Evolutionary conservation across 768 basidiomycete species (phyloP), one percentile per base, ranked within the genome.

Genomic region (Pleurotus cornucopiae): DNA sequence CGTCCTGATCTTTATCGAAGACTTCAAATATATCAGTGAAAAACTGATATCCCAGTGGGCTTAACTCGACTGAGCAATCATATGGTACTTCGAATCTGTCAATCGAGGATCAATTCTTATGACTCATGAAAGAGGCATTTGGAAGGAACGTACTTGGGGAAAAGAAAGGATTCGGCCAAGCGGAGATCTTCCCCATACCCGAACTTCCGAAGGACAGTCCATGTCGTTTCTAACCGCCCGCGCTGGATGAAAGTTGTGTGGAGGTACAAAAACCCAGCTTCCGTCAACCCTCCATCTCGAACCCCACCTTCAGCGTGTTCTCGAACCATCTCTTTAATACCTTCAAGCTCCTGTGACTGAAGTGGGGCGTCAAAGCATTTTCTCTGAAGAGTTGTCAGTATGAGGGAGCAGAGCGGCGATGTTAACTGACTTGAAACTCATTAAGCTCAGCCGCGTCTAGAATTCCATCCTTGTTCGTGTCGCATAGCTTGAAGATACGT

Each of bases 181-280:
- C 87, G 85, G 60, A 99, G 71, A 65, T 98, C 95, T 68, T 98
- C 96, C 12, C 88, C 96, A 65, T 99, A 99, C 3, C 96, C 96
- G 68, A 97, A 98, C 66, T 85, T 92, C 59, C 95, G 78, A 61
- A 99, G 78, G 5, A 96, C 94, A 6, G 93, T 95, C 96, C 96
- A 99, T 1, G 96, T 98, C 23, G 96, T 98, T 70, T 99, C 96
- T 59, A 96, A 78, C 47, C 96, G 82, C 18, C 96, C 96, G 41
- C 88, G 85, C 71, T 96, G 96, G 55, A 99, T 97, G 73, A 99
- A 99, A 61, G 86, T 91, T 2, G 96, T 98, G 69, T 98, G 94
- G 11, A 99, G 84, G 66, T 91, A 95, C 39, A 98, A 71, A 73
- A 98, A 98, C 0, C 96, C 96, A 5, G 84, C 82, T 73, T 97